Conservation (phyloP, 805 yeast genomes). For the Saturnispora mendoncae region DNA sequence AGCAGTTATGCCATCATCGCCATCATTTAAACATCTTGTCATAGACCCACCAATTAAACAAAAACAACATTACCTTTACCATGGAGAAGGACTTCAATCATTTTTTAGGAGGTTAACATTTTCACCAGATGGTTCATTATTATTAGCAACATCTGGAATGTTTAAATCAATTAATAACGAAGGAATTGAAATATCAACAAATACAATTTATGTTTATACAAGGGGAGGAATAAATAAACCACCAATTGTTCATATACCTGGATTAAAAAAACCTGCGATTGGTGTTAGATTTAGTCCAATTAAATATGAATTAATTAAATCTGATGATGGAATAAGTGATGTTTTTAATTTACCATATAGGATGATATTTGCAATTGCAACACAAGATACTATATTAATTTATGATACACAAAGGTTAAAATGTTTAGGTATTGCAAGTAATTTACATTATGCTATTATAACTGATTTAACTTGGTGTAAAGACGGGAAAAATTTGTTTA, state of each 20-base stretch:
- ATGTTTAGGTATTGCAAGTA: constrained; percentile 68
- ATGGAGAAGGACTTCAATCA: constrained; percentile 81
- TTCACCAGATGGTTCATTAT: constrained; percentile 81
- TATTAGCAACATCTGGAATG: constrained; percentile 73
- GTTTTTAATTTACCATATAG: constrained; percentile 61
- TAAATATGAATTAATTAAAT: constrained; percentile 29
- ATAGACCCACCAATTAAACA: constrained; percentile 12
- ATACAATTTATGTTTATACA: constrained; percentile 74
- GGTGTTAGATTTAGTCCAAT: constrained; percentile 73
- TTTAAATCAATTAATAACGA: constrained; percentile 27
- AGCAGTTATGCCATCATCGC: constrained; percentile 36
- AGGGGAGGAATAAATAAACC: constrained; percentile 53
- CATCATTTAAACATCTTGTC: constrained; percentile 12
- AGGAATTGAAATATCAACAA: constrained; percentile 25
- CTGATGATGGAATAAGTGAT: constrained; percentile 21
- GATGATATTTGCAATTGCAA: constrained; percentile 86
- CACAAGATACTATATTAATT: constrained; percentile 72
- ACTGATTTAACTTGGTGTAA: constrained; percentile 83
- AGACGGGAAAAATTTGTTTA: constrained; percentile 62
- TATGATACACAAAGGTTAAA: constrained; percentile 66
- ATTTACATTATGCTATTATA: constrained; percentile 78
- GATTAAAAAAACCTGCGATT: constrained; percentile 73
- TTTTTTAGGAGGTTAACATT: constrained; percentile 81
- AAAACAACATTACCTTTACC: constrained; percentile 48
- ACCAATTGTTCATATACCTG: constrained; percentile 76